These are phyloP conservation scores for Chamaecrista fasciculata DNA, from an alignment of 306 rosid species.

Conservation along the genomic window DNA sequence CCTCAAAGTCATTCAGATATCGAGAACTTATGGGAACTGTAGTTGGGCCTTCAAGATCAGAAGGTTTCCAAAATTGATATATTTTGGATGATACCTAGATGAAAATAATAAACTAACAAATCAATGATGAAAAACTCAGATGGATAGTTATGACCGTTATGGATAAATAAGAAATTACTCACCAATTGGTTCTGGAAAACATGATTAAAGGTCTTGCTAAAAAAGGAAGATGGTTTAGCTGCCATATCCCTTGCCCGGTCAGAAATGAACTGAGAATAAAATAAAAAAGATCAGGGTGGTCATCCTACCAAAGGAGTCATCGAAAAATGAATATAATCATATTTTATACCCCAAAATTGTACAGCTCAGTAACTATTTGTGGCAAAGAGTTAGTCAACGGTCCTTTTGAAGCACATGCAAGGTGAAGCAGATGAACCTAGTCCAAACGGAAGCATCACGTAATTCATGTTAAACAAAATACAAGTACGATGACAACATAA, in stretches of 20 bases:
- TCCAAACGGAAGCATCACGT: slow-evolving; percentile 29
- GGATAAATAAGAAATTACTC: slow-evolving; percentile 21
- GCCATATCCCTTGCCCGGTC: slow-evolving; percentile 75
- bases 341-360: slow-evolving; percentile 65
- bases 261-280: slow-evolving; percentile 61
- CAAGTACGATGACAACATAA: slow-evolving; percentile 13
- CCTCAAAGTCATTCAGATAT: slow-evolving; percentile 93
- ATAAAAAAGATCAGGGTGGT: slow-evolving; percentile 41
- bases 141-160: not conserved
- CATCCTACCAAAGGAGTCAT: slow-evolving; percentile 26
- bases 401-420: slow-evolving; percentile 70
- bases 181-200: slow-evolving; percentile 69
- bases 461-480: slow-evolving; percentile 15
- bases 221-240: slow-evolving; percentile 56
- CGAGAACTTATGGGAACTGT: slow-evolving; percentile 69
- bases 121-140: slow-evolving; percentile 22
- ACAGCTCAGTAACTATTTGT: slow-evolving; percentile 66
- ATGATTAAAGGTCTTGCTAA: slow-evolving; percentile 62
- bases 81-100: slow-evolving; percentile 63
- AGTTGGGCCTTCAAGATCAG: slow-evolving; percentile 65
- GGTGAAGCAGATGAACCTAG: slow-evolving; percentile 87
- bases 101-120: slow-evolving; percentile 18
- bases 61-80: slow-evolving; percentile 76
- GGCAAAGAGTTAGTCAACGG: slow-evolving; percentile 63
- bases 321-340: slow-evolving; percentile 18